Evolutionary conservation across 305 asterid genomes (phyloP).

Genomic region (Fraxinus albicans): DNA sequence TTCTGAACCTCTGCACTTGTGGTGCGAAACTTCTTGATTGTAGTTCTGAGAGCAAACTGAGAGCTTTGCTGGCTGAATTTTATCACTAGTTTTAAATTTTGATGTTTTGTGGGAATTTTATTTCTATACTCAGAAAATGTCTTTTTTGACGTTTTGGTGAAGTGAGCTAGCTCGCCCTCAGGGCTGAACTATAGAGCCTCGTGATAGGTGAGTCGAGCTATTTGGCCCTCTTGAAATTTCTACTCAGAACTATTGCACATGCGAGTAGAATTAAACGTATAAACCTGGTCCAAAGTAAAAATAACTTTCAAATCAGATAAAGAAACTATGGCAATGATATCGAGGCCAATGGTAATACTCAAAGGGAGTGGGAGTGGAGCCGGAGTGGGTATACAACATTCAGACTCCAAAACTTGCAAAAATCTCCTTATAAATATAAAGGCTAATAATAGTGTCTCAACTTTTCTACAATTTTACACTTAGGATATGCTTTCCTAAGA

Average conservation of each 20-base stretch:
- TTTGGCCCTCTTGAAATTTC: not conserved
- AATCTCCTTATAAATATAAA: not conserved
- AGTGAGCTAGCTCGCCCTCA: not conserved
- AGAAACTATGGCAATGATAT: not conserved
- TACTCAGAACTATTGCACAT: not conserved
- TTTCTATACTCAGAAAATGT: not conserved
- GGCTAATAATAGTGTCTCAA: not conserved
- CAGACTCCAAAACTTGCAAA: conserved; percentile 3
- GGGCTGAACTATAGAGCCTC: not conserved
- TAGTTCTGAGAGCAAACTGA: not conserved
- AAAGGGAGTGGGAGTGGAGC: not conserved
- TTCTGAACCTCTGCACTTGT: not conserved
- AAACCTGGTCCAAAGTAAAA: not conserved
- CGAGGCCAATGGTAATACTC: not conserved
- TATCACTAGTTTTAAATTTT: not conserved
- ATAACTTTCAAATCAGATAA: not conserved
- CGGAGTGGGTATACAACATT: not conserved
- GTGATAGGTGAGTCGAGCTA: not conserved
- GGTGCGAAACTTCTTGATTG: not conserved
- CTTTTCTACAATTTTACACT: not conserved
- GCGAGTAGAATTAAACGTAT: not conserved
- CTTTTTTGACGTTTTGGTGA: not conserved
- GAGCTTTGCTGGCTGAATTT: conserved; percentile 5
- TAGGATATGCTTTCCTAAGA: conserved; percentile 16
- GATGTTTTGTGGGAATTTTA: not conserved